Evolutionary conservation across 2,329 filamentous ascomycete species (phyloP).

Genomic region (Zymoseptoria ardabiliae): DNA sequence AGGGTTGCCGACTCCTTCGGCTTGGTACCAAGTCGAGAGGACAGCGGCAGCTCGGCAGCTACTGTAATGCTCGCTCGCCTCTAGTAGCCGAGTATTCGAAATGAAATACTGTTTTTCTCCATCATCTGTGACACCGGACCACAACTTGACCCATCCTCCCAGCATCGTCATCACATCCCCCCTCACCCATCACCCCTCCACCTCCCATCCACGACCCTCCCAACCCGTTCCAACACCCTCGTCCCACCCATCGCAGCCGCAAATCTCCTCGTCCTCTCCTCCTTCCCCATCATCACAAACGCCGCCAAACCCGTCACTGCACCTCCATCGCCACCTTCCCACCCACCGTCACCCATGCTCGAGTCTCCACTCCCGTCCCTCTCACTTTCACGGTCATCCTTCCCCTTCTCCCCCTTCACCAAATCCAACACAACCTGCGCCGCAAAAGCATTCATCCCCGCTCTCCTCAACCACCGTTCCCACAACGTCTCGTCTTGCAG

Average conservation of each 20-base stretch:
- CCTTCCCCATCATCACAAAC: conserved; percentile 51
- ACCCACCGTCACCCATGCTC: conserved; percentile 2
- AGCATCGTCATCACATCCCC: not conserved
- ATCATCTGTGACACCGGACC: no score
- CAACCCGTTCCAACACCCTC: conserved; percentile 47
- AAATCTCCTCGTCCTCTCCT: conserved; percentile 46
- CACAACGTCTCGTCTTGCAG: conserved; percentile 52
- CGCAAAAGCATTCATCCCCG: conserved; percentile 64
- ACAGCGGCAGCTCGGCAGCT: no score
- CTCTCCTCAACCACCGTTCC: conserved; percentile 59
- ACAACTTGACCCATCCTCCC: not conserved
- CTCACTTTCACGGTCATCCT: not conserved
- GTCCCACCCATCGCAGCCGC: conserved; percentile 47
- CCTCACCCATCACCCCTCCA: conserved; percentile 4
- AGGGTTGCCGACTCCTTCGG: no score
- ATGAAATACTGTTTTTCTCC: no score
- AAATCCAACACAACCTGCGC: conserved; percentile 55
- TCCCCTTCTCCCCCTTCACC: conserved; percentile 29
- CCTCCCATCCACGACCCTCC: conserved; percentile 42
- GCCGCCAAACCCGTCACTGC: conserved; percentile 38
- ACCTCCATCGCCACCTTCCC: conserved; percentile 22
- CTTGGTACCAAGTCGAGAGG: no score
- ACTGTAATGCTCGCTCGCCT: no score
- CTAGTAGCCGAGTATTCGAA: no score
- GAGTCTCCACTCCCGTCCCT: not conserved